Conservation (phyloP, 2,329 filamentous ascomycete species). For the Penicillium rolfsii region DNA sequence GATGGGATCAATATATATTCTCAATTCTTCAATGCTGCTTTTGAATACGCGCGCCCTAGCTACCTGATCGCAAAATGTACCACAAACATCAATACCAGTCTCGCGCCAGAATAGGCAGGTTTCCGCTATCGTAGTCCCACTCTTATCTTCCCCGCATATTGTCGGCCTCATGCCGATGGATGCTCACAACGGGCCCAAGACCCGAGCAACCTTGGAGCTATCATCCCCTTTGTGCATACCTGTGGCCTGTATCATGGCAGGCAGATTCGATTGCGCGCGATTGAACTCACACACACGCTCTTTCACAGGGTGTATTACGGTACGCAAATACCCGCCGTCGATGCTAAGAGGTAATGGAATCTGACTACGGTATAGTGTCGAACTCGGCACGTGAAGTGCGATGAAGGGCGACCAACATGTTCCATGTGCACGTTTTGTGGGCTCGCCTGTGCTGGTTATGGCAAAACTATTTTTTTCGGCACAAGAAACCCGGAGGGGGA, state of each 20-base stretch:
- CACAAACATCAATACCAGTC: constrained; percentile 2
- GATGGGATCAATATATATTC: not conserved
- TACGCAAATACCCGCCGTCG: constrained; percentile 3
- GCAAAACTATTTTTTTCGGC: constrained; percentile 43
- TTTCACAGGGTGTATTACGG: constrained; percentile 23
- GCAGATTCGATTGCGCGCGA: constrained; percentile 7
- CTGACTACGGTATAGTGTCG: constrained; percentile 35
- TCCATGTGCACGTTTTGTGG: constrained; percentile 42
- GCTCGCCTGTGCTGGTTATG: constrained; percentile 47
- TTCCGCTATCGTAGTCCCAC: constrained; percentile 21
- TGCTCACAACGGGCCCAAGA: not conserved
- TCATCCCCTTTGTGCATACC: constrained; percentile 6
- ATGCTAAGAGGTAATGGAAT: not conserved
- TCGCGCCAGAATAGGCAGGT: constrained; percentile 13
- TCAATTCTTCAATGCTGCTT: not conserved
- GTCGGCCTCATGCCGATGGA: not conserved
- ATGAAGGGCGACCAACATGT: constrained; percentile 49
- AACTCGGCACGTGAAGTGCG: constrained; percentile 51
- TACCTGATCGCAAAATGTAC: not conserved
- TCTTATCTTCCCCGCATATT: constrained; percentile 19
- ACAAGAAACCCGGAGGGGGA: constrained; percentile 25
- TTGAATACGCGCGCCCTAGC: not conserved
- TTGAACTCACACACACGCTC: constrained; percentile 15
- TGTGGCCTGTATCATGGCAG: constrained; percentile 13
- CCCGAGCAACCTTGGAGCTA: not conserved